Evolutionary conservation across 495 filamentous ascomycete genomes (phyloP).

Genomic region (Tuber brumale): DNA sequence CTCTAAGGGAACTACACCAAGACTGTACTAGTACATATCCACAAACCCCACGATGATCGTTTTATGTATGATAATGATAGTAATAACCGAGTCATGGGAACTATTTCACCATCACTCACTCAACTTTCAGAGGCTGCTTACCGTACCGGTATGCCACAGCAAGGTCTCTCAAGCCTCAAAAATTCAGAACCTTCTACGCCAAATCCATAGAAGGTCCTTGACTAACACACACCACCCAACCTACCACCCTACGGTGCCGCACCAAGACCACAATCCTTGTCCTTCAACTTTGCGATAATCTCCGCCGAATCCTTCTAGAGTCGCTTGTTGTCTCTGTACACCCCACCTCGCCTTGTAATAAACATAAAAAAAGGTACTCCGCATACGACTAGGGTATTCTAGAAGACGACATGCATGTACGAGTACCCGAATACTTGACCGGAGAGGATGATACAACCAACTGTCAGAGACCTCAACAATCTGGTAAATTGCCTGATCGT

Average conservation of each 20-base stretch:
- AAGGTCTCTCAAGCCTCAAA: neutral
- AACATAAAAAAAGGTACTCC: conserved; percentile 3
- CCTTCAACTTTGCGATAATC: neutral
- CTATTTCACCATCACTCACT: neutral
- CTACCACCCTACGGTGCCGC: neutral
- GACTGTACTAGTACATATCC: neutral
- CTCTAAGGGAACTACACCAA: neutral
- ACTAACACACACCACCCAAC: neutral
- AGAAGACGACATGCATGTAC: conserved; percentile 4
- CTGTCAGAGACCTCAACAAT: neutral
- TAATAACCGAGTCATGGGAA: neutral
- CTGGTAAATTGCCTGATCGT: neutral
- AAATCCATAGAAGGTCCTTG: neutral
- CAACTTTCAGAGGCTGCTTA: neutral
- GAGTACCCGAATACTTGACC: too few relatives aligned
- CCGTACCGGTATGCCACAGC: neutral
- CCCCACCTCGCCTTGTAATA: neutral
- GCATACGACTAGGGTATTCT: neutral
- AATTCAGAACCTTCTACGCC: neutral
- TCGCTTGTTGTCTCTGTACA: conserved; percentile 1
- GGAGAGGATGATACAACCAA: neutral
- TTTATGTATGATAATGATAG: neutral
- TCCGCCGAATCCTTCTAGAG: neutral
- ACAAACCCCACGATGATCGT: neutral
- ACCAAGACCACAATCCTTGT: neutral